These are phyloP conservation scores for Hypomyces rosellus DNA, from an alignment of 2,329 filamentous ascomycete genomes.

Conservation along the genomic window DNA sequence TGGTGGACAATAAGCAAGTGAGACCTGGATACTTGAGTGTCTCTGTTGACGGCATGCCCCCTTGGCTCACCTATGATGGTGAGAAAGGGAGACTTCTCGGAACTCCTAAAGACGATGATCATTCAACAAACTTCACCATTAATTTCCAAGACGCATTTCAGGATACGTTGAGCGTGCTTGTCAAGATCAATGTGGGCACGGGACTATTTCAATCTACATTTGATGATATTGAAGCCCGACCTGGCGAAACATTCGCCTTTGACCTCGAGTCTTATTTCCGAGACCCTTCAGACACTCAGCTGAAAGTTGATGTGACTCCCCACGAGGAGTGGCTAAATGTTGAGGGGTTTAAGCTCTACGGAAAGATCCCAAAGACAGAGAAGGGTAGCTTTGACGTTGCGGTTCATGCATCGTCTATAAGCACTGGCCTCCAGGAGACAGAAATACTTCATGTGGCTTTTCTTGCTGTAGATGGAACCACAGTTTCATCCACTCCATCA, in stretches of 20 bases:
- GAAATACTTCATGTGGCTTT: slow-evolving; percentile 33
- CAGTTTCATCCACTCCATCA: slow-evolving; percentile 17
- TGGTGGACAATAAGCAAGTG: slow-evolving; percentile 51
- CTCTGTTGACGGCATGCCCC: slow-evolving; percentile 47
- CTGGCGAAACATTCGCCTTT: slow-evolving; percentile 37
- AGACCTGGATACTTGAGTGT: slow-evolving; percentile 46
- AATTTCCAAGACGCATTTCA: slow-evolving; percentile 53
- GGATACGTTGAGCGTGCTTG: slow-evolving; percentile 51
- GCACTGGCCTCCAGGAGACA: slow-evolving; percentile 28
- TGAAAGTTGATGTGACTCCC: slow-evolving; percentile 32
- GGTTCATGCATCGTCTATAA: slow-evolving; percentile 29
- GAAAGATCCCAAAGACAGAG: slow-evolving; percentile 32
- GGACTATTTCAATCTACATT: slow-evolving; percentile 35
- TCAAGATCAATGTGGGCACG: slow-evolving; percentile 34
- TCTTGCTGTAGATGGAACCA: slow-evolving; percentile 19
- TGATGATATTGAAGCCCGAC: slow-evolving; percentile 32
- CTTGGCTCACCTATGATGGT: slow-evolving; percentile 64
- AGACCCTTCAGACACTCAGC: slow-evolving; percentile 30
- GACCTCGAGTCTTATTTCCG: slow-evolving; percentile 37
- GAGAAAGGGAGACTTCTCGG: slow-evolving; percentile 58
- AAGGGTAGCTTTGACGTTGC: slow-evolving; percentile 25
- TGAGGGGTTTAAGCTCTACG: slow-evolving; percentile 33
- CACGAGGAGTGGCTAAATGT: slow-evolving; percentile 38
- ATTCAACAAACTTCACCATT: slow-evolving; percentile 57
- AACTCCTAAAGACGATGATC: slow-evolving; percentile 52